Percentiles rank a stretch among this genome's conserved stretches.
Conservation (phyloP, 1,284 basidiomycete genomes). For the Ustilago esculenta region DNA sequence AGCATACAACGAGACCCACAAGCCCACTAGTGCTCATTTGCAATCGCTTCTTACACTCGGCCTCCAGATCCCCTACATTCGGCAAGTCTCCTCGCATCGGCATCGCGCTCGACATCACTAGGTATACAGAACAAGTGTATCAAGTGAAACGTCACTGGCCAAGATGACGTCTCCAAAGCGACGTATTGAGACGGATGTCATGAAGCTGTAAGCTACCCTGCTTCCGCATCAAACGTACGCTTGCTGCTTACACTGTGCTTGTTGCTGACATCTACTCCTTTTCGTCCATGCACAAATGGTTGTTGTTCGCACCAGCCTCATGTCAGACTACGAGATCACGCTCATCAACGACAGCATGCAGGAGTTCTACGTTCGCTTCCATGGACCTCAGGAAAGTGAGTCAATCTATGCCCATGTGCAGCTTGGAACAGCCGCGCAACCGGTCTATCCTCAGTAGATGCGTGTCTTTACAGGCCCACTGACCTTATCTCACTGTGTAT, state of each 20-base stretch:
- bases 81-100: too few relatives aligned
- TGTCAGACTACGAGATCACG: slow-evolving; percentile 76
- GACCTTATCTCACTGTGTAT: too few relatives aligned
- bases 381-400: slow-evolving; percentile 92
- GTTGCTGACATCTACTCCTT: neutral
- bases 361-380: slow-evolving; percentile 96
- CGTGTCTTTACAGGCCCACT: too few relatives aligned
- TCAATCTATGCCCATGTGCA: slow-evolving; percentile 28
- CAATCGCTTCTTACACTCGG: neutral
- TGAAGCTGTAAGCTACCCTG: slow-evolving; percentile 83
- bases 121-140: too few relatives aligned
- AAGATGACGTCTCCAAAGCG: slow-evolving; percentile 78
- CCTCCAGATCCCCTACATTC: neutral
- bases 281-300: neutral
- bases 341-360: slow-evolving; percentile 99
- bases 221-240: too few relatives aligned
- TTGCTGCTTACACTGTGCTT: too few relatives aligned
- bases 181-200: slow-evolving; percentile 97
- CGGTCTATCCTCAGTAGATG: neutral
- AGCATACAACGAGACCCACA: slow-evolving; percentile 1
- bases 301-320: slow-evolving; percentile 43
- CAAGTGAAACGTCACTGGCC: neutral
- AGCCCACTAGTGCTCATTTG: neutral
- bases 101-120: too few relatives aligned
- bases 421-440: neutral